These are phyloP conservation scores for Fusarium udum DNA, from an alignment of 2,329 filamentous ascomycete species.

Conservation along the genomic window DNA sequence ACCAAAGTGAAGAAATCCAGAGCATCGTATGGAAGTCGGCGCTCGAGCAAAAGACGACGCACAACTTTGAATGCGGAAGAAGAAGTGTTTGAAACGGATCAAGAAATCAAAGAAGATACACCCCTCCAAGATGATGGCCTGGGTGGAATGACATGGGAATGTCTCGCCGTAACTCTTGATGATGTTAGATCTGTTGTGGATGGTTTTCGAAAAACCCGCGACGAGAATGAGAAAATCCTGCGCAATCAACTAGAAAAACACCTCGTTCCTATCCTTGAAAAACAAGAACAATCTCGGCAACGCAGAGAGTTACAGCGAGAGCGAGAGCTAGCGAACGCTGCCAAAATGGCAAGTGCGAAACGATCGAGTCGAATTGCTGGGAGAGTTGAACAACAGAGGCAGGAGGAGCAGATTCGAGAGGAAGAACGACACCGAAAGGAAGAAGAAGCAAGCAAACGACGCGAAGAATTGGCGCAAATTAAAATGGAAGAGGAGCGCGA, in stretches of 20 bases:
- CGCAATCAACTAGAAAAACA: slow-evolving; percentile 77
- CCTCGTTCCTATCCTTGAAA: slow-evolving; percentile 85
- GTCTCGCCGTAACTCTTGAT: slow-evolving; percentile 80
- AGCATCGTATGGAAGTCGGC: slow-evolving; percentile 58
- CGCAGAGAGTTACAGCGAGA: slow-evolving; percentile 73
- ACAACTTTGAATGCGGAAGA: slow-evolving; percentile 51
- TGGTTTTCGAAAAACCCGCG: slow-evolving; percentile 77
- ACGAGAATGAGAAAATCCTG: slow-evolving; percentile 85
- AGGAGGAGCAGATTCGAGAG: slow-evolving; percentile 76
- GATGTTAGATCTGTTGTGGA: slow-evolving; percentile 80
- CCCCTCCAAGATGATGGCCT: slow-evolving; percentile 68
- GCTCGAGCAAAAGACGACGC: slow-evolving; percentile 78
- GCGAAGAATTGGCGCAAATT: slow-evolving; percentile 69
- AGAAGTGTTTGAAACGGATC: slow-evolving; percentile 49
- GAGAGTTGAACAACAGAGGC: slow-evolving; percentile 80
- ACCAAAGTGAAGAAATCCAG: slow-evolving; percentile 73
- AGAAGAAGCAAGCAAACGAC: slow-evolving; percentile 72
- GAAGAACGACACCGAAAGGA: slow-evolving; percentile 61
- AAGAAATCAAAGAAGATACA: slow-evolving; percentile 47
- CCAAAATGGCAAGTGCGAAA: slow-evolving; percentile 93
- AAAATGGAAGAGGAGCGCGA: slow-evolving; percentile 78
- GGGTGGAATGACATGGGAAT: slow-evolving; percentile 88
- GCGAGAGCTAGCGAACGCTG: slow-evolving; percentile 81
- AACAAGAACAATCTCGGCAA: slow-evolving; percentile 78
- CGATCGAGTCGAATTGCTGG: slow-evolving; percentile 88